A percentile compares a stretch with the other conserved stretches of the same genome.
Evolutionary conservation across 176 grass and related monocot species (phyloP).

Genomic region (Phoenix dactylifera): DNA sequence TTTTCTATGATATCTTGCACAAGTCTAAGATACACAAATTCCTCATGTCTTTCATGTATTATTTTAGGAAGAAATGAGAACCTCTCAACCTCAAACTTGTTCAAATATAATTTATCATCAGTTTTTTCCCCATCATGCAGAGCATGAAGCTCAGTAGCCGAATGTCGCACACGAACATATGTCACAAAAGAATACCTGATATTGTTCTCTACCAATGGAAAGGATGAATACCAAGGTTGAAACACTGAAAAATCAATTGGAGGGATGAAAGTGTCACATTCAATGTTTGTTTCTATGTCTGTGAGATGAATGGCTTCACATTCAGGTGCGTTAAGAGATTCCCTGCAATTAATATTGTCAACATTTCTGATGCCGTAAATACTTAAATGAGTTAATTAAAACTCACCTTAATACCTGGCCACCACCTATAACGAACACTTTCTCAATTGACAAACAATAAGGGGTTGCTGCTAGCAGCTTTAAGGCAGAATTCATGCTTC

Average conservation of each 20-base stretch:
- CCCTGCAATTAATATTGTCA: conserved; percentile 36
- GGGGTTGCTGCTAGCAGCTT: conserved; percentile 52
- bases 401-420: conserved; percentile 62
- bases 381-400: conserved; percentile 10
- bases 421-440: conserved; percentile 73
- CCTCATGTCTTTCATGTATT: conserved; percentile 63
- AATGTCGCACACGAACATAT: conserved; percentile 47
- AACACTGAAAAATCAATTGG: conserved; percentile 50
- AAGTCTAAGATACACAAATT: conserved; percentile 72
- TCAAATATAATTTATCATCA: conserved; percentile 16
- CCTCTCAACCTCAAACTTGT: conserved; percentile 56
- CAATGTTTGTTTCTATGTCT: conserved; percentile 44
- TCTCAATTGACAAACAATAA: conserved; percentile 76
- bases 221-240: conserved; percentile 81
- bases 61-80: conserved; percentile 73
- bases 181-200: conserved; percentile 74
- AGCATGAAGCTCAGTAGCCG: conserved; percentile 22
- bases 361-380: neutral
- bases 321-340: conserved; percentile 51
- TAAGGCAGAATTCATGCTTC: conserved; percentile 62
- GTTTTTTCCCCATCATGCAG: conserved; percentile 27
- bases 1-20: conserved; percentile 62
- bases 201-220: conserved; percentile 52
- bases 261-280: conserved; percentile 70
- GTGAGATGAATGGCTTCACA: conserved; percentile 85